Evolutionary conservation across 345 rosid species (phyloP), one percentile per base, ranked within the genome.

Genomic region (Pelargonium nanum): DNA sequence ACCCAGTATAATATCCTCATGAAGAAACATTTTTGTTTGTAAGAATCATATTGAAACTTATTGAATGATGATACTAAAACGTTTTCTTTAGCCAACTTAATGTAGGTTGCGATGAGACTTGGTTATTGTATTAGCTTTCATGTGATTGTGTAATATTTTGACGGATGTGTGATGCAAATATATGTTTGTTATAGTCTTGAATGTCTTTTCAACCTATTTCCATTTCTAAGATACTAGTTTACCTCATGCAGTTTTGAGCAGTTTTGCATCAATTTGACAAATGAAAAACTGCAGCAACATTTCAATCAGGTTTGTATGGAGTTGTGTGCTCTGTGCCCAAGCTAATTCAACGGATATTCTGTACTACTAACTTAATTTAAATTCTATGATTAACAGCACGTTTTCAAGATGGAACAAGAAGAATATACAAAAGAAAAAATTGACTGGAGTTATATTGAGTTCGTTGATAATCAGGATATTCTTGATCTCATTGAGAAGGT

Each of bases 371-470:
- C 10, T 7, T 40, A 12, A n/a, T 40, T 40, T 40, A 40, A 21
- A 58, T 25, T 48, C 12, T 19, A 34, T 32, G 26, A 58, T 58
- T 22, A 8, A 34, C 81, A 93, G 99, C 99, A 93, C 75, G 97
- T 93, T 57, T 93, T 93, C 74, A 93, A 93, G 74, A 89, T 93
- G 99, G 99, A 93, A 78, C 99, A 93, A 78, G 99, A 89, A 68
- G 98, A 92, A 76, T 92, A 92, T 80, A 89, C 89, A 24, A 85
- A 78, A 73, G 99, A 93, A 80, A 87, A 84, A 68, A 93, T 93
- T 72, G 83, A 89, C 74, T 93, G 99, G 99, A 93, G 97, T 75
- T 93, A 93, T 74, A 87, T 93, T 70, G 99, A 93, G 26, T 93
- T 93, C 63, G 70, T 93, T 61, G 99, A 93, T 71, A 93, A 93